Percentiles rank a stretch among this genome's conserved stretches.
Conservation (phyloP, 2,329 filamentous ascomycete genomes). For the Paecilomyces fulvus region DNA sequence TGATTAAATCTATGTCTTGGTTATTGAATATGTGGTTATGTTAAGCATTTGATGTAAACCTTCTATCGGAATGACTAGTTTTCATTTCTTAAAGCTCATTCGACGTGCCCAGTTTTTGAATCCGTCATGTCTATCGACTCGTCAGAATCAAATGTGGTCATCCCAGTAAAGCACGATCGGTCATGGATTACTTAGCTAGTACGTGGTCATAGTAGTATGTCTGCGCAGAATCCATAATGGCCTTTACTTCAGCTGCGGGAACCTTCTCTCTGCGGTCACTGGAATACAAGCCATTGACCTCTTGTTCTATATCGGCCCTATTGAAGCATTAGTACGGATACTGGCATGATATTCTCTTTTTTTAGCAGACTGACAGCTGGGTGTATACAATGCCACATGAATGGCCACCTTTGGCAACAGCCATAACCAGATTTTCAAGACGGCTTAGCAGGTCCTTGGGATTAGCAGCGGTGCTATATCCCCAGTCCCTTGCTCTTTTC, state of each 20-base stretch:
- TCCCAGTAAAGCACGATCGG: not conserved
- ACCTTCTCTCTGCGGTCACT: constrained; percentile 56
- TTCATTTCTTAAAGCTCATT: not conserved
- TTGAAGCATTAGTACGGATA: not conserved
- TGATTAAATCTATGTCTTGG: too few relatives aligned
- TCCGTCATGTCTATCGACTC: not conserved
- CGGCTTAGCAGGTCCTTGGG: constrained; percentile 51
- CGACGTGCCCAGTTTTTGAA: not conserved
- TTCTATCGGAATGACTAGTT: not conserved
- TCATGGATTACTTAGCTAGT: constrained; percentile 1
- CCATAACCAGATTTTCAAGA: constrained; percentile 51
- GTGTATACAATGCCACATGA: constrained; percentile 59
- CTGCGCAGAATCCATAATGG: constrained; percentile 48
- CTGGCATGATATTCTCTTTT: too few relatives aligned
- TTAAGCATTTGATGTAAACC: not conserved
- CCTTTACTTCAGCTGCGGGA: constrained; percentile 48
- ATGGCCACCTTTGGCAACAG: constrained; percentile 48
- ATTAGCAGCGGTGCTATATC: constrained; percentile 58
- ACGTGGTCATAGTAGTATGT: constrained; percentile 36
- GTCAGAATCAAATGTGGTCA: not conserved
- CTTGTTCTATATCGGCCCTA: constrained; percentile 55
- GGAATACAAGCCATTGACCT: constrained; percentile 59
- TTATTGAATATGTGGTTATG: not conserved
- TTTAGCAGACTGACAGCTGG: constrained; percentile 44
- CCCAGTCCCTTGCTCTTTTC: constrained; percentile 50